Conservation (phyloP, 805 yeast species). For the Candida parachauliodes region DNA sequence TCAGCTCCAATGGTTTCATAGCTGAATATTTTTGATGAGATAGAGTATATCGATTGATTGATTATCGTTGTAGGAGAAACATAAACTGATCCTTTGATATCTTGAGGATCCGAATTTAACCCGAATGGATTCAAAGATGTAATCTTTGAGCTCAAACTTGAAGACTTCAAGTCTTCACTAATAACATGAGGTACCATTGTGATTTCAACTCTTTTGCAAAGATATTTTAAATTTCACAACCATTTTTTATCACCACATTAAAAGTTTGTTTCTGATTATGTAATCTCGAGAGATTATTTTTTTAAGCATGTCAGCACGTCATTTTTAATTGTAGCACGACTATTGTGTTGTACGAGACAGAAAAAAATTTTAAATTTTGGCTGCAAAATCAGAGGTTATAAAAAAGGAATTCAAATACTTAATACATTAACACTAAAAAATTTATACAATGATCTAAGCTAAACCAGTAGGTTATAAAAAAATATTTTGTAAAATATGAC, state of each 20-base stretch:
- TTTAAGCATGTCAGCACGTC: constrained; percentile 7
- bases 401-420: too few species aligned
- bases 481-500: too few species aligned
- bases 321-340: not conserved
- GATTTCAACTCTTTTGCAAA: not conserved
- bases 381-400: too few species aligned
- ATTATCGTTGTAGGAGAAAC: constrained; percentile 55
- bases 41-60: constrained; percentile 50
- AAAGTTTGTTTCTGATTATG: too few species aligned
- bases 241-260: too few species aligned
- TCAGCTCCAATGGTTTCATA: constrained; percentile 66
- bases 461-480: too few species aligned
- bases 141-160: not conserved
- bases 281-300: not conserved
- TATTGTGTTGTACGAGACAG: not conserved
- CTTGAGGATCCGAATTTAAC: constrained; percentile 52
- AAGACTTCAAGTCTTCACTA: not conserved
- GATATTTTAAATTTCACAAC: not conserved
- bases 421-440: too few species aligned
- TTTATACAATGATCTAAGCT: too few species aligned
- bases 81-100: constrained; percentile 45
- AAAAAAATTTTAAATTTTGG: too few species aligned
- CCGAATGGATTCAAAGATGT: constrained; percentile 49
- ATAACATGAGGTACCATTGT: constrained; percentile 5
- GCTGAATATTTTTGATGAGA: constrained; percentile 55